A percentile compares a stretch with the other conserved stretches of the same genome.
phyloP scores from a whole-genome alignment of 2,329 filamentous ascomycete species.

The Raffaelea ambrosiae region DNA sequence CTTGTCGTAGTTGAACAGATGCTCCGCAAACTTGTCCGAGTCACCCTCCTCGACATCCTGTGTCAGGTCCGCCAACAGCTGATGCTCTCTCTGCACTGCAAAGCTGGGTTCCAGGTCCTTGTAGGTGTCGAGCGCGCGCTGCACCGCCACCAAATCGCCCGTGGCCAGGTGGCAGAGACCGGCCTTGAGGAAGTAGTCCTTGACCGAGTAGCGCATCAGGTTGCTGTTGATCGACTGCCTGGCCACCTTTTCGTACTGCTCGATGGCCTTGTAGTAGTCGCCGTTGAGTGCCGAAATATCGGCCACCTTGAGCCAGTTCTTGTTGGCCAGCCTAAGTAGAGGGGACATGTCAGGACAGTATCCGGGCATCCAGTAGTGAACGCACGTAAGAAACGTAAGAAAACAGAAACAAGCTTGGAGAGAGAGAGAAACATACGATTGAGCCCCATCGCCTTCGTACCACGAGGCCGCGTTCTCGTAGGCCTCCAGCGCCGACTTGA shows the following conservation, averaged over 20 bases:
- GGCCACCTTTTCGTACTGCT: conserved; percentile 77
- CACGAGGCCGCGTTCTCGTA: conserved; percentile 82
- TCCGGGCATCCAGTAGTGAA: too few species aligned
- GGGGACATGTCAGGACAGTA: too few species aligned
- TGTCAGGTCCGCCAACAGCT: conserved; percentile 69
- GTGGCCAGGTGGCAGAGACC: conserved; percentile 78
- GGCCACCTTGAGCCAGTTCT: conserved; percentile 85
- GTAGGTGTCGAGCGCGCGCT: conserved; percentile 75
- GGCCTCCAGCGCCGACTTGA: conserved; percentile 67
- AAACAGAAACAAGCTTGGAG: neutral
- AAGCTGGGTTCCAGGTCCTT: conserved; percentile 73
- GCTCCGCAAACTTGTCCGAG: conserved; percentile 76
- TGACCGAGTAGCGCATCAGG: conserved; percentile 87
- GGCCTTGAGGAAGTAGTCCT: conserved; percentile 91
- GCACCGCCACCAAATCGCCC: conserved; percentile 67
- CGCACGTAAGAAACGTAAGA: too few species aligned
- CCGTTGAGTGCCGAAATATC: conserved; percentile 74
- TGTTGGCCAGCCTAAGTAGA: conserved; percentile 69
- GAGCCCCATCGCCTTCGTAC: conserved; percentile 82
- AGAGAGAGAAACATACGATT: conserved; percentile 50
- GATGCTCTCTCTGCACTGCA: conserved; percentile 66
- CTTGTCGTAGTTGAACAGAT: conserved; percentile 83
- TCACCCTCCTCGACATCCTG: conserved; percentile 70
- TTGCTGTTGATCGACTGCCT: conserved; percentile 75
- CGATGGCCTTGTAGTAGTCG: conserved; percentile 78